Percentiles rank a stretch among this genome's conserved stretches.
These are phyloP conservation scores for Penicillium brevicompactum DNA, from an alignment of 2,329 filamentous ascomycete species.

Conservation along the genomic window DNA sequence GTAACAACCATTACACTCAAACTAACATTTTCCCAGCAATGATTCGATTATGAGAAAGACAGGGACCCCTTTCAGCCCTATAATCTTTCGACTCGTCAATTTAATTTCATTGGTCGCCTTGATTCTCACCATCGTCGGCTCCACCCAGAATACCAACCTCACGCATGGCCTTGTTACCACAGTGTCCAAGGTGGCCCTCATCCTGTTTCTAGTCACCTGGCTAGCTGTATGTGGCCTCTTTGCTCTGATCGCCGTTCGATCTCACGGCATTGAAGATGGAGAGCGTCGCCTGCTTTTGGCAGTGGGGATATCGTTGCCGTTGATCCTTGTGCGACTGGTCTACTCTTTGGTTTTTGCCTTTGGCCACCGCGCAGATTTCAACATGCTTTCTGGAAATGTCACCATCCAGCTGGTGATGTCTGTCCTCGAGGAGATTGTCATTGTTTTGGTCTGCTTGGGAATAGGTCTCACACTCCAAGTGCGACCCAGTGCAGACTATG, in stretches of 20 bases:
- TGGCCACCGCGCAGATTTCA: constrained; percentile 24
- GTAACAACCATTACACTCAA: background rate
- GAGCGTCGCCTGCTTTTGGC: constrained; percentile 33
- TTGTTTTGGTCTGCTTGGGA: constrained; percentile 31
- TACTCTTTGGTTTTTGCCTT: constrained; percentile 35
- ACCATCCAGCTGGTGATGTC: constrained; percentile 34
- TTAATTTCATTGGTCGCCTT: background rate
- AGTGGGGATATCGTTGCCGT: constrained; percentile 29
- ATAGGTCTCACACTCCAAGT: constrained; percentile 23
- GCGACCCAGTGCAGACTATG: background rate
- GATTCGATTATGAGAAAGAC: constrained; percentile 10
- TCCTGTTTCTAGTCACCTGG: constrained; percentile 7
- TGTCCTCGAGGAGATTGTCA: constrained; percentile 32
- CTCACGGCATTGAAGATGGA: constrained; percentile 26
- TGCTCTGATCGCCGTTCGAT: constrained; percentile 17
- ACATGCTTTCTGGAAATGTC: constrained; percentile 21
- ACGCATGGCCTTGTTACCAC: background rate
- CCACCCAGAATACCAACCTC: background rate
- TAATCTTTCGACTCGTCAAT: background rate
- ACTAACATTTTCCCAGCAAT: constrained; percentile 1
- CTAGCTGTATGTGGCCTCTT: background rate
- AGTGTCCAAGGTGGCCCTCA: background rate
- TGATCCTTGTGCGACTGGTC: constrained; percentile 34
- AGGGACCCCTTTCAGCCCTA: background rate
- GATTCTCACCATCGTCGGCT: constrained; percentile 2